Conservation (phyloP, 2,329 filamentous ascomycete genomes). For the Xylariales sp. region DNA sequence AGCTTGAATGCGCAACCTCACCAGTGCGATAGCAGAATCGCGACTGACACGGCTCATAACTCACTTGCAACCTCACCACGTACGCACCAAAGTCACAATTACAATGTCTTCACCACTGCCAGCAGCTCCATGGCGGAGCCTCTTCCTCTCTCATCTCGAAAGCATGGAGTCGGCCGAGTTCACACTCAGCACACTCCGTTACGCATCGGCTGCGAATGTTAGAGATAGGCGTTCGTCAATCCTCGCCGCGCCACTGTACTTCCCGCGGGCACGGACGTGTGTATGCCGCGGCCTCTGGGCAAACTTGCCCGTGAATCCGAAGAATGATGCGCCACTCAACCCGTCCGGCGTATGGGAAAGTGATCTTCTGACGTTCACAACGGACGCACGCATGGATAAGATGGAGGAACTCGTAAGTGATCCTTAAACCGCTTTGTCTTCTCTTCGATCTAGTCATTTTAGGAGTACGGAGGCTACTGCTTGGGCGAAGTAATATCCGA, state of each 20-base stretch:
- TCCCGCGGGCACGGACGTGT: slow-evolving; percentile 78
- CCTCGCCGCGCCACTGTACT: slow-evolving; percentile 51
- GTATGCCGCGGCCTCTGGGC: slow-evolving; percentile 89
- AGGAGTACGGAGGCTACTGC: too few species aligned
- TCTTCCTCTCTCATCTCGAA: slow-evolving; percentile 63
- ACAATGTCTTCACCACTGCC: slow-evolving; percentile 39
- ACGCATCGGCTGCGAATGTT: slow-evolving; percentile 36
- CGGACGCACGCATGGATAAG: slow-evolving; percentile 90
- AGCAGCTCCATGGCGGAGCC: slow-evolving; percentile 64
- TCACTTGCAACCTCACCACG: slow-evolving; percentile 31
- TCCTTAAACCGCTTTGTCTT: neutral
- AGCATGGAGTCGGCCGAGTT: slow-evolving; percentile 62
- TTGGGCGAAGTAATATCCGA: neutral
- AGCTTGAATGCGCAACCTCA: slow-evolving; percentile 23
- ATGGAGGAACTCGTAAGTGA: slow-evolving; percentile 68
- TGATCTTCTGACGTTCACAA: slow-evolving; percentile 86
- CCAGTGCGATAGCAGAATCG: slow-evolving; percentile 9
- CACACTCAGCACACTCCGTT: slow-evolving; percentile 63
- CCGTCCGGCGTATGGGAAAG: slow-evolving; percentile 73
- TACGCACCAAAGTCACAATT: slow-evolving; percentile 30
- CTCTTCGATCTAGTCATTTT: neutral
- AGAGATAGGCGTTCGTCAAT: slow-evolving; percentile 21
- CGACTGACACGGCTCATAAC: slow-evolving; percentile 40
- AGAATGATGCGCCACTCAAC: slow-evolving; percentile 79
- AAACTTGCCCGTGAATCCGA: slow-evolving; percentile 75